phyloP scores from a whole-genome alignment of 2,329 filamentous ascomycete species.

The Ophiocordyceps camponoti-rufipedis region DNA sequence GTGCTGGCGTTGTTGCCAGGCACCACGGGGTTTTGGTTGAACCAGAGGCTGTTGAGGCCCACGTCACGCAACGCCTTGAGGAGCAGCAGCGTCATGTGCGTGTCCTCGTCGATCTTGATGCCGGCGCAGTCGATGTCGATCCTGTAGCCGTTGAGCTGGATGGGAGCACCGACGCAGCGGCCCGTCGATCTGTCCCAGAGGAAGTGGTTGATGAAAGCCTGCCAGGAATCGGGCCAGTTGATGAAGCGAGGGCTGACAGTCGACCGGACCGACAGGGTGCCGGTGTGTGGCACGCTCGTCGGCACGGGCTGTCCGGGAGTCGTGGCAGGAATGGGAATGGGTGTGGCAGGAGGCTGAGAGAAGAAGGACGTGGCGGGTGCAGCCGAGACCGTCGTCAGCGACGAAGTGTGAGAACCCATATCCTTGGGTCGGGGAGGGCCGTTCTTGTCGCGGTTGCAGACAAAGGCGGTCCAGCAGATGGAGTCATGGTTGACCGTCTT shows the following conservation, averaged over 20 bases:
- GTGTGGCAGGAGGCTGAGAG: slow-evolving; percentile 11
- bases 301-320: slow-evolving; percentile 12
- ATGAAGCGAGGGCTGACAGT: slow-evolving; percentile 19
- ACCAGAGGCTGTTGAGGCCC: slow-evolving; percentile 19
- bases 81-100: slow-evolving; percentile 19
- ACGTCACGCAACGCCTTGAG: slow-evolving; percentile 20
- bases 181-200: slow-evolving; percentile 20
- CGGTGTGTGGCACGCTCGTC: slow-evolving; percentile 11
- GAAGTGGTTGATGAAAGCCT: slow-evolving; percentile 20
- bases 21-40: slow-evolving; percentile 20
- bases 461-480: slow-evolving; percentile 21
- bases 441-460: slow-evolving; percentile 18
- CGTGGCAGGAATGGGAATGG: slow-evolving; percentile 6
- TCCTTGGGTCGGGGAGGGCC: slow-evolving; percentile 16
- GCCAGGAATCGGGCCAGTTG: slow-evolving; percentile 20
- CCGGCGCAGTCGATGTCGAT: slow-evolving; percentile 19
- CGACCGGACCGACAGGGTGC: slow-evolving; percentile 13
- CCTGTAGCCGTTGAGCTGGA: slow-evolving; percentile 16
- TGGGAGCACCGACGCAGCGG: slow-evolving; percentile 13
- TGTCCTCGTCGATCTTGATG: slow-evolving; percentile 18
- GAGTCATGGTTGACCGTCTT: slow-evolving; percentile 18
- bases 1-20: slow-evolving; percentile 13
- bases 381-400: slow-evolving; percentile 13
- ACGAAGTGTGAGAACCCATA: slow-evolving; percentile 17
- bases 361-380: slow-evolving; percentile 15